phyloP scores from a whole-genome alignment of 1,284 basidiomycete genomes.

The Ustilago shanxiensis region DNA sequence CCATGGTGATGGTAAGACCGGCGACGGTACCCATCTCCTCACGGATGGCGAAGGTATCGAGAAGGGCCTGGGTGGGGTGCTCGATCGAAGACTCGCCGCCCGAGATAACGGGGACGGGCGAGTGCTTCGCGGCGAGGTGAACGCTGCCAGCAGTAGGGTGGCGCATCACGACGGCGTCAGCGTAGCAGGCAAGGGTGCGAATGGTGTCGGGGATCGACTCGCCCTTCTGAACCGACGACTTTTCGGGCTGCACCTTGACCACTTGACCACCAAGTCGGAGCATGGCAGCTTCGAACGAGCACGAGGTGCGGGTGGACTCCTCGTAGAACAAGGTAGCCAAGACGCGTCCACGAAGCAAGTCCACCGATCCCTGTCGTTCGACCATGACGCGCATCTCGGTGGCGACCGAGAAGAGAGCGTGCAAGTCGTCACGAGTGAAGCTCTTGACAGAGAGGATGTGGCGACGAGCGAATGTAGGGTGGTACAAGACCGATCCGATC shows the following conservation, averaged over 20 bases:
- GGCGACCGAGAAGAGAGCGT: slow-evolving; percentile 93
- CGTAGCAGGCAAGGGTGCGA: slow-evolving; percentile 94
- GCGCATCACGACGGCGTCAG: slow-evolving; percentile 92
- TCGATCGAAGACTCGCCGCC: slow-evolving; percentile 97
- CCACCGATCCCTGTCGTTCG: slow-evolving; percentile 88
- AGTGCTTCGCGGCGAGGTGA: slow-evolving; percentile 81
- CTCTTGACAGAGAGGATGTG: slow-evolving; percentile 96
- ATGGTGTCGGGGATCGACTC: slow-evolving; percentile 94
- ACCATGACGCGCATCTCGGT: slow-evolving; percentile 97
- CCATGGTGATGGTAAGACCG: slow-evolving; percentile 88
- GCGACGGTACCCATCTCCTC: slow-evolving; percentile 98
- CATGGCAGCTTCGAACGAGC: slow-evolving; percentile 99
- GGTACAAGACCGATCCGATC: slow-evolving; percentile 57
- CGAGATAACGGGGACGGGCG: slow-evolving; percentile 94
- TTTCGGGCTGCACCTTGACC: slow-evolving; percentile 83
- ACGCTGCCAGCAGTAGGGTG: slow-evolving; percentile 94
- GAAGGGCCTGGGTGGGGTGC: slow-evolving; percentile 85
- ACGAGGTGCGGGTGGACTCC: slow-evolving; percentile 88
- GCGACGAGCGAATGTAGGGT: slow-evolving; percentile 78
- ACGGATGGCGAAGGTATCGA: slow-evolving; percentile 97
- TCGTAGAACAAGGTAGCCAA: slow-evolving; percentile 98
- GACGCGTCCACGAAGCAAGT: slow-evolving; percentile 90
- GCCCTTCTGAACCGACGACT: slow-evolving; percentile 92
- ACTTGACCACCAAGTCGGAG: slow-evolving; percentile 96
- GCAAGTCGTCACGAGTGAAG: slow-evolving; percentile 88